Percentiles rank a stretch among this genome's conserved stretches.
Evolutionary conservation across 768 basidiomycete species (phyloP).

Genomic region (Mycena leptocephala): DNA sequence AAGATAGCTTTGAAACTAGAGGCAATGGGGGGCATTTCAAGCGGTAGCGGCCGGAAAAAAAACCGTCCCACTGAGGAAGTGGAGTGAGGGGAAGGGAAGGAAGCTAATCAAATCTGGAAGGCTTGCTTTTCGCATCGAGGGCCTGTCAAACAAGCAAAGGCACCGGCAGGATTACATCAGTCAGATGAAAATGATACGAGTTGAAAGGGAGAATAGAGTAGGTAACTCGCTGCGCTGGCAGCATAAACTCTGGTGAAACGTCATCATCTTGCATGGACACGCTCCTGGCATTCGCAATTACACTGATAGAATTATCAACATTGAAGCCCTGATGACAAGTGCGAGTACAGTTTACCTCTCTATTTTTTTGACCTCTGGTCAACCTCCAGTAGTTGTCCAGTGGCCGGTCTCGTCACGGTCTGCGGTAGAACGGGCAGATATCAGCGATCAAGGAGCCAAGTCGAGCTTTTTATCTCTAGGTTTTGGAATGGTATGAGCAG

Average conservation of each 20-base stretch:
- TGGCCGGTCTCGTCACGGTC: no score
- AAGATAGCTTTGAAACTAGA: conserved; percentile 26
- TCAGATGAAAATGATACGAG: conserved; percentile 11
- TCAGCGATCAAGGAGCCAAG: no score
- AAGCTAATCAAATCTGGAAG: conserved; percentile 24
- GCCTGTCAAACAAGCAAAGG: conserved; percentile 31
- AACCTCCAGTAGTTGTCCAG: no score
- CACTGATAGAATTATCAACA: no score
- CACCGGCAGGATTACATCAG: conserved; percentile 20
- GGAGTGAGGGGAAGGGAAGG: conserved; percentile 6
- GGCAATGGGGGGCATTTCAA: conserved; percentile 7
- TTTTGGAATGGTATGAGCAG: no score
- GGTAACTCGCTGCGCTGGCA: conserved; percentile 21
- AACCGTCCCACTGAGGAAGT: background rate
- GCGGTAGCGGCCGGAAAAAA: background rate
- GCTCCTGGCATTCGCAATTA: background rate
- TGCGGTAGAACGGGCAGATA: no score
- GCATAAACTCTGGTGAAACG: conserved; percentile 23
- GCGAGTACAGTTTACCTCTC: no score
- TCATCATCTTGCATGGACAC: background rate
- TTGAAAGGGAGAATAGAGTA: conserved; percentile 8
- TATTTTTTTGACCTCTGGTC: no score
- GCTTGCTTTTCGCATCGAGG: conserved; percentile 27
- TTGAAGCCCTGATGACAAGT: no score
- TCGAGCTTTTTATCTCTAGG: no score